Percentiles rank a stretch among this genome's conserved stretches.
Evolutionary conservation across 495 filamentous ascomycete species (phyloP).

Genomic region (Podospora pseudoanserina): DNA sequence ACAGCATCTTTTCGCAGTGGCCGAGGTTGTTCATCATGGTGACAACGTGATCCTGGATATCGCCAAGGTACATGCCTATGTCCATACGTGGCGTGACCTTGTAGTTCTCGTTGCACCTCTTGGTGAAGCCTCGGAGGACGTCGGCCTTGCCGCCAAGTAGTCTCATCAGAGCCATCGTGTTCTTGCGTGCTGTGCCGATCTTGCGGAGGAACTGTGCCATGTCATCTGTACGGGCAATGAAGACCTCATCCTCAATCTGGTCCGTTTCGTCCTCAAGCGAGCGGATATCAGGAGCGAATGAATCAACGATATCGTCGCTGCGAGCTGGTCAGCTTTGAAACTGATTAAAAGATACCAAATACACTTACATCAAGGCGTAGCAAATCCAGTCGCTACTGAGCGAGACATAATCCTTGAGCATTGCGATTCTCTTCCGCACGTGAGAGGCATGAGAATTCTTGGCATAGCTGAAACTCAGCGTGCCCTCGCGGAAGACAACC

Average conservation of each 20-base stretch:
- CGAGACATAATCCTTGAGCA: slow-evolving; percentile 87
- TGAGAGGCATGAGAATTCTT: slow-evolving; percentile 79
- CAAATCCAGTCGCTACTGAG: slow-evolving; percentile 97
- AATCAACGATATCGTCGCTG: slow-evolving; percentile 95
- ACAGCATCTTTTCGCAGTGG: slow-evolving; percentile 97
- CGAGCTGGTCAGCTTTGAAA: slow-evolving; percentile 24
- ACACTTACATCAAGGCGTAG: slow-evolving; percentile 87
- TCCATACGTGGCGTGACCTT: slow-evolving; percentile 90
- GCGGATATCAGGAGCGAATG: slow-evolving; percentile 83
- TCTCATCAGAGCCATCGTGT: slow-evolving; percentile 88
- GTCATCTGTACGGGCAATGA: slow-evolving; percentile 84
- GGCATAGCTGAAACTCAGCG: slow-evolving; percentile 87
- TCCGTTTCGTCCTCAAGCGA: slow-evolving; percentile 86
- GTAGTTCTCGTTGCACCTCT: slow-evolving; percentile 96
- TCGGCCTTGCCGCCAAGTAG: slow-evolving; percentile 94
- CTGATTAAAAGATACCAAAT: not conserved
- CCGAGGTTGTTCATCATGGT: slow-evolving; percentile 96
- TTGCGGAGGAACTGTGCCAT: slow-evolving; percentile 78
- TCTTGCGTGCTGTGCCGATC: slow-evolving; percentile 87
- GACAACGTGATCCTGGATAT: slow-evolving; percentile 98
- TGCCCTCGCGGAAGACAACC: slow-evolving; percentile 93
- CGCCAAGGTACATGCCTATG: slow-evolving; percentile 90
- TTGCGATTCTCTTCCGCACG: slow-evolving; percentile 86
- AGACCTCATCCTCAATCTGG: slow-evolving; percentile 89
- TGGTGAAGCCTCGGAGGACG: slow-evolving; percentile 94